Evolutionary conservation across 768 basidiomycete genomes (phyloP).

Genomic region (Stropharia rugosoannulata): DNA sequence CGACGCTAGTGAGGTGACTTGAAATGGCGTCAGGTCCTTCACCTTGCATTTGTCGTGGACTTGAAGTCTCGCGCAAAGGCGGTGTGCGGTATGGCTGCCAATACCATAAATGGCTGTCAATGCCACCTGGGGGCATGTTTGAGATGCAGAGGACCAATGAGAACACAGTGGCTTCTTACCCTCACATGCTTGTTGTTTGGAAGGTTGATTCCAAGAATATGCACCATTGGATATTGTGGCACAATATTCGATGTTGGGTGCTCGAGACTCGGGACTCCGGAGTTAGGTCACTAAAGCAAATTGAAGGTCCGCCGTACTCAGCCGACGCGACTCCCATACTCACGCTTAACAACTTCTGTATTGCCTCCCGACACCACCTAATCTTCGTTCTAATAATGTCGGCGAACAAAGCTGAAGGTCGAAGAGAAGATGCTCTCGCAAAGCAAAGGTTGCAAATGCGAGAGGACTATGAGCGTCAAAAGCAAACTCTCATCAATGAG

Average conservation of each 20-base stretch:
- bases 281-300: constrained; percentile 2
- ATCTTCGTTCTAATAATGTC: constrained; percentile 52
- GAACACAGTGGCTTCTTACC: constrained; percentile 42
- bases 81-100: constrained; percentile 69
- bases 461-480: constrained; percentile 81
- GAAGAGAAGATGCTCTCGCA: constrained; percentile 79
- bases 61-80: constrained; percentile 88
- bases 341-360: not conserved
- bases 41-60: constrained; percentile 87
- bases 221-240: constrained; percentile 60
- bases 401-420: constrained; percentile 75
- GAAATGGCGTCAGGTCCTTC: constrained; percentile 77
- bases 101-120: constrained; percentile 89
- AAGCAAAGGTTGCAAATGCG: constrained; percentile 81
- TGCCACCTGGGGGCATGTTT: constrained; percentile 61
- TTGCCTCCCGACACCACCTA: constrained; percentile 3
- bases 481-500: constrained; percentile 79
- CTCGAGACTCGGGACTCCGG: constrained; percentile 3
- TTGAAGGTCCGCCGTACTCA: constrained; percentile 28
- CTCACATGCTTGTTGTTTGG: constrained; percentile 75
- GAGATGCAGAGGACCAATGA: not conserved
- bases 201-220: constrained; percentile 83
- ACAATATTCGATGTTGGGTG: not conserved
- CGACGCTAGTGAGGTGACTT: constrained; percentile 90
- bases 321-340: constrained; percentile 9